Percentiles rank a stretch among this genome's conserved stretches.
Evolutionary conservation across 768 basidiomycete genomes (phyloP).

Genomic region (Macrolepiota albuminosa): DNA sequence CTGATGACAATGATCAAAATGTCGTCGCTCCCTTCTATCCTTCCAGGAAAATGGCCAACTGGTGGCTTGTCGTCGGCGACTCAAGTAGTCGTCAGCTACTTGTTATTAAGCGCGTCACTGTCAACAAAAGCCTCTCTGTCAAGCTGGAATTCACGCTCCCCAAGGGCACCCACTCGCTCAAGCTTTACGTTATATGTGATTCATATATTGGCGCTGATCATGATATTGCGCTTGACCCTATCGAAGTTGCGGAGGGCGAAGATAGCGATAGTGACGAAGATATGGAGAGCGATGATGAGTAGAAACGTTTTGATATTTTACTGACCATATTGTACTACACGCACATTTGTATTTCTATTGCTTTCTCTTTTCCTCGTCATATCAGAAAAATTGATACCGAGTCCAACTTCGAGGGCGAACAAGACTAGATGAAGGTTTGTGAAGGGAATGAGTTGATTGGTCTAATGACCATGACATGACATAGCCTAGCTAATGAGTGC

Average conservation of each 20-base stretch:
- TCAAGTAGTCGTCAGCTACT: constrained; percentile 74
- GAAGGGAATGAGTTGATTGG: too few species aligned
- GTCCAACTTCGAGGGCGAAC: background rate
- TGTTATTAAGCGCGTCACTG: constrained; percentile 84
- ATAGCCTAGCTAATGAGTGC: too few species aligned
- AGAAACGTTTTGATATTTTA: constrained; percentile 1
- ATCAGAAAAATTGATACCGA: background rate
- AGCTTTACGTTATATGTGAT: constrained; percentile 90
- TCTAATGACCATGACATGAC: too few species aligned
- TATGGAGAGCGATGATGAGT: constrained; percentile 55
- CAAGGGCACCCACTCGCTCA: constrained; percentile 77
- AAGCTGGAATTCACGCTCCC: constrained; percentile 89
- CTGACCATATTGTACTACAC: constrained; percentile 7
- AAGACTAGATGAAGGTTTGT: background rate
- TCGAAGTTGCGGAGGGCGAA: constrained; percentile 89
- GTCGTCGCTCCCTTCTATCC: constrained; percentile 97
- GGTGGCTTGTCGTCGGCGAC: constrained; percentile 98
- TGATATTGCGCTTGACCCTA: constrained; percentile 75
- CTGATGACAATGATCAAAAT: constrained; percentile 59
- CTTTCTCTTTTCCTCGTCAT: background rate
- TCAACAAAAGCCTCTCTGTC: constrained; percentile 78
- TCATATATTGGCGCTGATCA: constrained; percentile 91
- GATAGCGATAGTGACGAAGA: constrained; percentile 81
- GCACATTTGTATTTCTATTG: constrained; percentile 11
- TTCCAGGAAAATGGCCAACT: constrained; percentile 84